These are phyloP conservation scores for Paxillus involutus DNA, from an alignment of 768 basidiomycete genomes.

Conservation along the genomic window DNA sequence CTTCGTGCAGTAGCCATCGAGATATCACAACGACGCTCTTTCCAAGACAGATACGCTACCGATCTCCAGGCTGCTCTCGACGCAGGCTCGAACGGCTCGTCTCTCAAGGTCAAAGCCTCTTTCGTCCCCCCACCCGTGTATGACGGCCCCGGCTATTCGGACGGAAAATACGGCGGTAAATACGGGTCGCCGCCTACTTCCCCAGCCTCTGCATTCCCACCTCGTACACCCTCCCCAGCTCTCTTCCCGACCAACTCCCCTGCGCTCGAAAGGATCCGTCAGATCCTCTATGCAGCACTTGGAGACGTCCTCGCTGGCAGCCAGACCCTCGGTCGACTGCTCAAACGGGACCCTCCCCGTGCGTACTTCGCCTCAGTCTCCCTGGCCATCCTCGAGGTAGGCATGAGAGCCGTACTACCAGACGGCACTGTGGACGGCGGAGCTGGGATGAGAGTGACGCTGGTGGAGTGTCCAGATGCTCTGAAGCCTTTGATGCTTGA, in stretches of 20 bases:
- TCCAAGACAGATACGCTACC: constrained; percentile 74
- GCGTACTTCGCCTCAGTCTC: constrained; percentile 82
- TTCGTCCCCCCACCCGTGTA: constrained; percentile 76
- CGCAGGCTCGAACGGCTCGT: constrained; percentile 41
- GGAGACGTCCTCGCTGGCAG: constrained; percentile 64
- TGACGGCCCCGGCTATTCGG: constrained; percentile 32
- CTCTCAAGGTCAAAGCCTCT: constrained; percentile 46
- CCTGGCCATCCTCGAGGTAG: constrained; percentile 69
- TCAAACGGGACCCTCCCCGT: constrained; percentile 62
- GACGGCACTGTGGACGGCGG: constrained; percentile 51
- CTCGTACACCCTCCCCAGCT: constrained; percentile 50
- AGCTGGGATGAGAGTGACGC: constrained; percentile 53
- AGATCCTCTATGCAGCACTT: constrained; percentile 82
- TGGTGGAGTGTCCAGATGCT: constrained; percentile 58
- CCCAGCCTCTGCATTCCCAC: constrained; percentile 31
- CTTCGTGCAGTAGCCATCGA: constrained; percentile 85
- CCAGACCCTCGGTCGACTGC: constrained; percentile 52
- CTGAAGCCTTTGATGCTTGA: constrained; percentile 73
- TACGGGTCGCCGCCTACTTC: constrained; percentile 8
- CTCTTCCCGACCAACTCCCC: constrained; percentile 38
- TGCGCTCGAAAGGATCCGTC: constrained; percentile 77
- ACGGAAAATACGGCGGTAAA: constrained; percentile 13
- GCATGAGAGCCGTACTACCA: constrained; percentile 45
- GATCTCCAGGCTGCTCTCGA: constrained; percentile 83
- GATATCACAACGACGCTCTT: constrained; percentile 79